A percentile compares a stretch with the other conserved stretches of the same genome.
Evolutionary conservation across 73 alveolate genomes (phyloP).

Genomic region (Uronychia binucleata): DNA sequence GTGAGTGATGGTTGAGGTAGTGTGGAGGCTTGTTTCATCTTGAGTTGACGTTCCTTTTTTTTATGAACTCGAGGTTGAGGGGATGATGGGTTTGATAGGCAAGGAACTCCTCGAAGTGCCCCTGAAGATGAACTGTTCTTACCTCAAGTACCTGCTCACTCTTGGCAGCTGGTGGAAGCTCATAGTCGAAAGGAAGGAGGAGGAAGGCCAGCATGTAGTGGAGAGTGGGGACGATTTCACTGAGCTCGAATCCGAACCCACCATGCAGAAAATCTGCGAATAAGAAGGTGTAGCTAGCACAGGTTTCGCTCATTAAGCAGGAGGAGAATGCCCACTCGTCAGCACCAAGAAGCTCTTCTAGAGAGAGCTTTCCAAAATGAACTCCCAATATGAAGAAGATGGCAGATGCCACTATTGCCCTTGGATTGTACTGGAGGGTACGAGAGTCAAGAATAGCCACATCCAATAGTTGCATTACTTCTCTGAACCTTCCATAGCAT

Average conservation of each 20-base stretch:
- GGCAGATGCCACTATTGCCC: conserved; percentile 11
- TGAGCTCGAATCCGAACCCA: conserved; percentile 2
- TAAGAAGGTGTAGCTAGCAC: neutral
- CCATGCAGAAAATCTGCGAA: conserved; percentile 3
- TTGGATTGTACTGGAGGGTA: conserved; percentile 18
- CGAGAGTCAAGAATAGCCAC: neutral
- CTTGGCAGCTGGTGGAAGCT: conserved; percentile 6
- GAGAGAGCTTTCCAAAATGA: neutral
- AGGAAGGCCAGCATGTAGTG: neutral
- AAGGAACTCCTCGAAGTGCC: neutral
- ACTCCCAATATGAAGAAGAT: conserved; percentile 10
- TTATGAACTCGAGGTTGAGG: neutral
- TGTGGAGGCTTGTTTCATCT: no score
- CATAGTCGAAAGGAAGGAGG: conserved; percentile 8
- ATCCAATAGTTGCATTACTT: conserved; percentile 18
- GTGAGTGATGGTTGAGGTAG: no score
- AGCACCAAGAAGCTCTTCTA: neutral
- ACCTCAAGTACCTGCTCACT: conserved; percentile 6
- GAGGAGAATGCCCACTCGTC: neutral
- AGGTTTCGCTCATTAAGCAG: neutral
- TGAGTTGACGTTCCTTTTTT: neutral
- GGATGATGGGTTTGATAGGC: neutral
- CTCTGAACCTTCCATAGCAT: conserved; percentile 21
- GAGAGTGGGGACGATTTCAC: conserved; percentile 14
- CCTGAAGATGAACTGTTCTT: neutral